Evolutionary conservation across 1,284 basidiomycete genomes (phyloP), one percentile per base, ranked within the genome.

Genomic region (Cutaneotrichosporon dermatis): DNA sequence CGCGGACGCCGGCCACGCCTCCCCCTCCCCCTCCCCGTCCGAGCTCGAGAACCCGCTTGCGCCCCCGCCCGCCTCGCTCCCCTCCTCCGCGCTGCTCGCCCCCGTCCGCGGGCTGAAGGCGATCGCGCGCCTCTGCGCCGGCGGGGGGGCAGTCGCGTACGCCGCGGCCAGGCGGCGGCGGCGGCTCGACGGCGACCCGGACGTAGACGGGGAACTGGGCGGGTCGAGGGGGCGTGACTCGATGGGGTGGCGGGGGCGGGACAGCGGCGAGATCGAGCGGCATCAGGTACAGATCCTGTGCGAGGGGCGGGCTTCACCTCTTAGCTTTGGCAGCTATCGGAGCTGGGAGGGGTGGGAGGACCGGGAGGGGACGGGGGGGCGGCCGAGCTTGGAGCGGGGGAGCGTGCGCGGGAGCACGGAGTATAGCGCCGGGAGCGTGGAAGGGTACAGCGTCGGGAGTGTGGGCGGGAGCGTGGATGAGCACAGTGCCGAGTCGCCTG

Each of bases 71-170:
- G 25, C 25, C 25, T 25, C 25, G 25, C 25, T 25, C 25, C 25
- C 25, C 25, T 25, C 25, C 25, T 36, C 34, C 11, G 48, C 39
- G 1, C 33, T 51, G 15, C 50, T 51, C 8, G 50, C 50, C 37
- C 44, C 35, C 15, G 57, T 44, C 43, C 51, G 34, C 6, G 37
- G 40, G 3, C 57, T 62, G 25, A 46, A 49, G 37, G 54, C 58
- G 6, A 49, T 62, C 13, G 61, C 57, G 4, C 50, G 61, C 12
- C 54, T 63, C 2, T 60, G 61, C 45, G 61, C 58, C 25, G 61
- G 58, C 51, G 49, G 39, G 35, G 36, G 49, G 16, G 49, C 51
- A 11, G 44, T 52, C 11, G 42, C 51, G 42, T 12, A 37, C 12
- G 44, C 44, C 5, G 54, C 42, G 15, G 44, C 48, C 41, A 8